A percentile compares a stretch with the other conserved stretches of the same genome.
phyloP scores from a whole-genome alignment of 345 rosid genomes.

The Euphorbia tirucalli region DNA sequence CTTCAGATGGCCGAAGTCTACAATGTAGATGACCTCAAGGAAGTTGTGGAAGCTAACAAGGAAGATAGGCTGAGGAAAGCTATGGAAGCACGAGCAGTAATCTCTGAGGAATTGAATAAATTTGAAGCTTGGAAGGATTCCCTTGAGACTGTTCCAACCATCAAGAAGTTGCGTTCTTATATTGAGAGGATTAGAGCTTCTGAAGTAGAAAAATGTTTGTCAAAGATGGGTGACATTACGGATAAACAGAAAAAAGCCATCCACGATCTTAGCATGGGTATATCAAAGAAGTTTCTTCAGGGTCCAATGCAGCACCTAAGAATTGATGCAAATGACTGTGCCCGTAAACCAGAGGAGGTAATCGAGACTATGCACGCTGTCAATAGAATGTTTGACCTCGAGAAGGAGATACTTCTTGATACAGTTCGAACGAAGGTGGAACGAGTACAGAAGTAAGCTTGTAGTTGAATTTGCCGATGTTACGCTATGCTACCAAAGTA shows the following conservation, averaged over 20 bases:
- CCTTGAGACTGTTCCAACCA: constrained; percentile 25
- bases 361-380: constrained; percentile 26
- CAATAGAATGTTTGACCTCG: constrained; percentile 26
- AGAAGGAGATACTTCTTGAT: constrained; percentile 21
- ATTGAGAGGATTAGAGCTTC: constrained; percentile 25
- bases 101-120: constrained; percentile 16
- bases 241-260: constrained; percentile 16
- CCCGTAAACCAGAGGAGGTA: constrained; percentile 15
- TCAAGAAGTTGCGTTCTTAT: constrained; percentile 23
- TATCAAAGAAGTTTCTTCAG: constrained; percentile 24
- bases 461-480: too few species aligned
- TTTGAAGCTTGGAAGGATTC: constrained; percentile 35
- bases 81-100: constrained; percentile 21
- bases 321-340: constrained; percentile 22
- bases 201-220: constrained; percentile 23
- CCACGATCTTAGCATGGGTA: constrained; percentile 26
- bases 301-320: constrained; percentile 33
- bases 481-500: too few species aligned
- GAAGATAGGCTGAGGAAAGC: constrained; percentile 29
- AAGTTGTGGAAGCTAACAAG: constrained; percentile 26
- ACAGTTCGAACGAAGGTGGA: constrained; percentile 19
- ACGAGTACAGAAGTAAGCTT: constrained; percentile 17
- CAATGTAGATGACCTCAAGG: constrained; percentile 28
- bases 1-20: constrained; percentile 20
- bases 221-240: constrained; percentile 25